Evolutionary conservation across 306 rosid species (phyloP).

Genomic region (Quercus ilex): DNA sequence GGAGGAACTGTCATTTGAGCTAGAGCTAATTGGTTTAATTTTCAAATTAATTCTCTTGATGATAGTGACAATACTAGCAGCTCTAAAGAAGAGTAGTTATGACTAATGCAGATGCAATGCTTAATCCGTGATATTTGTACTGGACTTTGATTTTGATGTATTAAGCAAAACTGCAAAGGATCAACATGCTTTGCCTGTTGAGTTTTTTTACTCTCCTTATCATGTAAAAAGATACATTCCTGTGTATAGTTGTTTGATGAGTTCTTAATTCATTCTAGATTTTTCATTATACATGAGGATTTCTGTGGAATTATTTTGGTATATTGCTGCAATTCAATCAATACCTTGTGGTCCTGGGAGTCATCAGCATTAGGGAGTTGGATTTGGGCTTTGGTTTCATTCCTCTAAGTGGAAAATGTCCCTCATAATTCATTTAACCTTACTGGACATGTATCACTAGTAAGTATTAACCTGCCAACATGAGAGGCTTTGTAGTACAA

Average conservation of each 20-base stretch:
- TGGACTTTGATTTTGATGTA: no score
- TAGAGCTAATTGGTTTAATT: no score
- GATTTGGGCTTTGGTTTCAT: neutral
- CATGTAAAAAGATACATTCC: neutral
- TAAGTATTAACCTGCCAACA: neutral
- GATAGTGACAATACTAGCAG: no score
- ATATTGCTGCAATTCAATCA: neutral
- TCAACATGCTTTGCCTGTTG: neutral
- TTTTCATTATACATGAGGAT: neutral
- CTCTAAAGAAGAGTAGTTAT: no score
- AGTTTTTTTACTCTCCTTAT: neutral
- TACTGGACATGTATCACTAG: no score
- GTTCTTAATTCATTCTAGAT: neutral
- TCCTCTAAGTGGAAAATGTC: neutral
- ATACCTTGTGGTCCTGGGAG: neutral
- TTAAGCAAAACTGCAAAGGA: no score
- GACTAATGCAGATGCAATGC: no score
- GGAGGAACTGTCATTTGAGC: no score
- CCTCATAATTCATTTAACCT: no score
- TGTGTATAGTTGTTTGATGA: neutral
- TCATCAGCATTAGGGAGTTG: neutral
- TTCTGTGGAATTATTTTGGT: neutral
- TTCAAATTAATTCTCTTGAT: no score
- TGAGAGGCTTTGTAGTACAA: neutral
- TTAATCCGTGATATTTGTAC: no score